phyloP scores from a whole-genome alignment of 75 land plant genomes.

The Selaginella moellendorffii region DNA sequence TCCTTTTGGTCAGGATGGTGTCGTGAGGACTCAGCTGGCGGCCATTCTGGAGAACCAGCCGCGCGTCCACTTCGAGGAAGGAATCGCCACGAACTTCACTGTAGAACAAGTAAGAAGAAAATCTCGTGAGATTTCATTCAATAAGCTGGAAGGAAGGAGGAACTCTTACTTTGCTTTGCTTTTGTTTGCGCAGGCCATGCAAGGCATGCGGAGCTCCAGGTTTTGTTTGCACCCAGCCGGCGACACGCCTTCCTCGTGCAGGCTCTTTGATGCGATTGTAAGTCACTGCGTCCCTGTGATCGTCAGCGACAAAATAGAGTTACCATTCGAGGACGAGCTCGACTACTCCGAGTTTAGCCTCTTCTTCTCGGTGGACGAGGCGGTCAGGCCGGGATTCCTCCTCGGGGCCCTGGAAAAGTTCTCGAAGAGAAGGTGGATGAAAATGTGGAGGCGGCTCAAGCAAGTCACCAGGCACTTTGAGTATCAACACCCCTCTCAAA shows the following conservation, averaged over 20 bases:
- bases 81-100: constrained; percentile 40
- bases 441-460: constrained; percentile 10
- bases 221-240: constrained; percentile 10
- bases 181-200: background rate
- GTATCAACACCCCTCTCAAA: constrained; percentile 8
- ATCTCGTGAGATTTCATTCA: no score
- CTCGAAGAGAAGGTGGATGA: background rate
- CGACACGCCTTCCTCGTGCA: constrained; percentile 13
- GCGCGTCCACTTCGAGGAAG: constrained; percentile 46
- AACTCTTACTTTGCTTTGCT: no score
- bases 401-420: background rate
- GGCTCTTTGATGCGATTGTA: constrained; percentile 12
- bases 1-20: constrained; percentile 53
- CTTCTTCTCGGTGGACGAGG: background rate
- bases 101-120: constrained; percentile 24
- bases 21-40: constrained; percentile 45
- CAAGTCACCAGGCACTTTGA: constrained; percentile 9
- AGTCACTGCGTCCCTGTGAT: constrained; percentile 15
- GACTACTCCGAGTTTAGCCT: constrained; percentile 11
- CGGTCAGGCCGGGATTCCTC: constrained; percentile 9
- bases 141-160: background rate
- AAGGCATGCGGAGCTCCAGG: constrained; percentile 9
- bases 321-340: constrained; percentile 13
- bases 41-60: constrained; percentile 37
- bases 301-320: constrained; percentile 13